Evolutionary conservation across 2,329 filamentous ascomycete species (phyloP).

Genomic region (Apiospora koreana): DNA sequence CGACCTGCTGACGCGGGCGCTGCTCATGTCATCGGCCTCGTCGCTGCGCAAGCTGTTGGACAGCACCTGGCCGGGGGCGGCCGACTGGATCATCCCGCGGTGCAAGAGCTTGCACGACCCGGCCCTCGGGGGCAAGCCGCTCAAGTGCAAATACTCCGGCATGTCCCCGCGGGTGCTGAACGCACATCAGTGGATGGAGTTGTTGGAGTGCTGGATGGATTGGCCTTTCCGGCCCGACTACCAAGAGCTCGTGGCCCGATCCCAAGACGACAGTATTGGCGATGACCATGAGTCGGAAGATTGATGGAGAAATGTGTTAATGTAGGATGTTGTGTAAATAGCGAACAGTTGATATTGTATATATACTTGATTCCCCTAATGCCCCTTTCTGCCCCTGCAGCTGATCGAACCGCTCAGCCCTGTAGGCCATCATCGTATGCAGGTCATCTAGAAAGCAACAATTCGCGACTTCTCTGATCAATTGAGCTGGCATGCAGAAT

Average conservation of each 20-base stretch:
- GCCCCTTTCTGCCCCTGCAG: background rate
- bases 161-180: constrained; percentile 52
- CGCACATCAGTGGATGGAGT: constrained; percentile 55
- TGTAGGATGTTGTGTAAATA: background rate
- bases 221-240: constrained; percentile 66
- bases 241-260: constrained; percentile 46
- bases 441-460: no score
- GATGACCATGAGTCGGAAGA: background rate
- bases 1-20: constrained; percentile 49
- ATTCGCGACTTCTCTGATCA: no score
- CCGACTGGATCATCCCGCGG: constrained; percentile 50
- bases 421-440: no score
- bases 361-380: background rate
- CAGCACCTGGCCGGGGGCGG: constrained; percentile 59
- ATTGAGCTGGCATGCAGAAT: no score
- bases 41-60: constrained; percentile 49
- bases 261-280: constrained; percentile 19
- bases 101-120: constrained; percentile 53
- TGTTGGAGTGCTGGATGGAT: constrained; percentile 60
- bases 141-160: constrained; percentile 38
- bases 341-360: background rate
- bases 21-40: constrained; percentile 37
- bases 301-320: background rate
- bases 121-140: constrained; percentile 43
- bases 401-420: background rate